Evolutionary conservation across 2,329 filamentous ascomycete species (phyloP).

Genomic region (Cryphonectria parasitica): DNA sequence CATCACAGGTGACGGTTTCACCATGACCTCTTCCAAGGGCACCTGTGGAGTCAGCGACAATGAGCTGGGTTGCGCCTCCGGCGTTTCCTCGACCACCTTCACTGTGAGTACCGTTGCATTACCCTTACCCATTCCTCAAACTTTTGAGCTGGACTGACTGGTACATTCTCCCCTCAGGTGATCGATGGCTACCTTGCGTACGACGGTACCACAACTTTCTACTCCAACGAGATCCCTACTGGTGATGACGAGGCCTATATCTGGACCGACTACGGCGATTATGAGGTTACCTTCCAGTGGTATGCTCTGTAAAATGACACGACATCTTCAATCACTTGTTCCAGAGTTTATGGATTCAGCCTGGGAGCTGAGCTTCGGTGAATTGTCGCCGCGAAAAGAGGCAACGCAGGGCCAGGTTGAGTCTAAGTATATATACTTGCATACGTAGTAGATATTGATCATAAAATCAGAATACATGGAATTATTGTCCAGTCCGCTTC

Average conservation of each 20-base stretch:
- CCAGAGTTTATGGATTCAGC: neutral
- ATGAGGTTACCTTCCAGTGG: constrained; percentile 25
- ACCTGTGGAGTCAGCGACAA: constrained; percentile 58
- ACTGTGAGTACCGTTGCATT: neutral
- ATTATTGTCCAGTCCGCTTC: neutral
- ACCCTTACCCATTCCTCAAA: neutral
- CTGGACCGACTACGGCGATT: constrained; percentile 12
- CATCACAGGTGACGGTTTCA: constrained; percentile 50
- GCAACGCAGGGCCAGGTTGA: neutral
- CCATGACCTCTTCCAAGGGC: constrained; percentile 61
- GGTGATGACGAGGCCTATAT: constrained; percentile 11
- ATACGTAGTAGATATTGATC: neutral
- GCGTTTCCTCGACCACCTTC: constrained; percentile 36
- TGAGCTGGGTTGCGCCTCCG: constrained; percentile 58
- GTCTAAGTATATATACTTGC: neutral
- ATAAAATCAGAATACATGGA: neutral
- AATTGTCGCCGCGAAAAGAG: neutral
- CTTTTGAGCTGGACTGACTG: neutral
- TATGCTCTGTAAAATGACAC: neutral
- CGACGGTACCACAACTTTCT: constrained; percentile 24
- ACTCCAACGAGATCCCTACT: constrained; percentile 15
- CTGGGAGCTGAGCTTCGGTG: neutral
- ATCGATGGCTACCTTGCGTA: constrained; percentile 24
- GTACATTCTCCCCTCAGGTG: neutral
- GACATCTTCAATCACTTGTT: neutral